These are phyloP conservation scores for Umbellularia californica DNA, from an alignment of 164 flowering plant genomes.

Conservation along the genomic window DNA sequence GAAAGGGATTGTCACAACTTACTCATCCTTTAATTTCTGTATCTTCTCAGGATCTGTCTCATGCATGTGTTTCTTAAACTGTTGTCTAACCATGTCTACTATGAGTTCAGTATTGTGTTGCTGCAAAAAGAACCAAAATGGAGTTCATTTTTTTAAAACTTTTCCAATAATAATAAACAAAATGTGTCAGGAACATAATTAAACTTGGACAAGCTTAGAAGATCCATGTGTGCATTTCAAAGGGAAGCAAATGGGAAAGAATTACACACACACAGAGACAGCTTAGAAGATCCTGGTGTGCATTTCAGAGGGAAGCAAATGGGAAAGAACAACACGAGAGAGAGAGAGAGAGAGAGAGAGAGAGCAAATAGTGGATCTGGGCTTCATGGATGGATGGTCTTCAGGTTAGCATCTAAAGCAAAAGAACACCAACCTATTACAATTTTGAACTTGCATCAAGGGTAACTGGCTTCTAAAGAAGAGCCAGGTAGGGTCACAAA, in stretches of 20 bases:
- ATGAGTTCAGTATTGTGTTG: constrained; percentile 79
- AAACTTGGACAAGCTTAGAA: not conserved
- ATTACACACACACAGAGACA: not conserved
- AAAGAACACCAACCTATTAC: too few relatives aligned
- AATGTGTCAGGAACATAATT: not conserved
- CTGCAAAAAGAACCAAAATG: constrained; percentile 31
- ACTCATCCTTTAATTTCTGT: constrained; percentile 91
- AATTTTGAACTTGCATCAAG: too few relatives aligned
- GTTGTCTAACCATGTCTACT: constrained; percentile 82
- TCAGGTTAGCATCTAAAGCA: too few relatives aligned
- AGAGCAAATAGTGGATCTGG: too few relatives aligned
- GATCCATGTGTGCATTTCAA: not conserved
- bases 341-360: too few relatives aligned
- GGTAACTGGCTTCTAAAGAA: too few relatives aligned
- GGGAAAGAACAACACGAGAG: too few relatives aligned
- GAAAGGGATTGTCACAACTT: constrained; percentile 24
- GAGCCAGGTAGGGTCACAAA: too few relatives aligned
- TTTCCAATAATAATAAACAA: not conserved
- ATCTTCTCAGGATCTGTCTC: constrained; percentile 95
- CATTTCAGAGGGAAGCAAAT: not conserved
- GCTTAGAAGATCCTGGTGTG: not conserved
- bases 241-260: not conserved
- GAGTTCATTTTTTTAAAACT: not conserved
- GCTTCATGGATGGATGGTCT: too few relatives aligned
- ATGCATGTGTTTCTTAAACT: constrained; percentile 76